Base-by-base conservation (phyloP, 805 yeast species). In the Lipomyces yamanashiensis region DNA sequence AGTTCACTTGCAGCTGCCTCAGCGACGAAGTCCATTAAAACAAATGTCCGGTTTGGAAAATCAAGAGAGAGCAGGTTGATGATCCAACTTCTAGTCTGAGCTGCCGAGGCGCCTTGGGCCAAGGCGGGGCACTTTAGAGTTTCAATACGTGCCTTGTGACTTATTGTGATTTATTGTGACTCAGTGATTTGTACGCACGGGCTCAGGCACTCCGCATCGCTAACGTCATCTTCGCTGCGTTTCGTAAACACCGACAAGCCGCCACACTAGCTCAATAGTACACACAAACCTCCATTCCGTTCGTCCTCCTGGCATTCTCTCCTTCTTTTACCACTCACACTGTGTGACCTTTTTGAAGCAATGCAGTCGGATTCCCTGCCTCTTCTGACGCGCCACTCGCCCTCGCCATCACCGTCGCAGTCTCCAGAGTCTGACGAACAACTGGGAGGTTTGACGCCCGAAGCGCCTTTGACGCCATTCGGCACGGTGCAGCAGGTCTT, bases 401-500 rank as follows among this genome's bases (percentile, higher is more conserved):
- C 55, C 2, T 36, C 55, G 55, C 36, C 55, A 33, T 37, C 44
- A 45, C 45, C 17, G n/a, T 2, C 15, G 45, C 36, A 37, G 40
- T 40, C n/a, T 28, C 48, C 39, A 3, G 48, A 41, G 33, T 1
- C 19, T 28, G 43, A 23, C 21, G 34, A 28, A 5, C 28, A 28
- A 28, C 40, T 41, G 34, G 47, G 15, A 53, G 34, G 36, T 17
- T 9, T 23, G 52, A 17, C 45, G 40, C 45, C 40, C 19, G 57
- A 41, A 43, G 17, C 37, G 19, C 57, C 57, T 7, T 17, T 41
- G 39, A n/a, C 41, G 21, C 28, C 44, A 13, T 53, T 53, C 48
- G 34, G 34, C 34, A 48, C 21, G 17, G 39, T 19, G 10, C 57
- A 53, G 57, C 68, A 64, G 37, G 49, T 54, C 36, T 48, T 67